A percentile compares a stretch with the other conserved stretches of the same genome.
phyloP scores from a whole-genome alignment of 345 rosid species.

The Hypericum androsaemum region DNA sequence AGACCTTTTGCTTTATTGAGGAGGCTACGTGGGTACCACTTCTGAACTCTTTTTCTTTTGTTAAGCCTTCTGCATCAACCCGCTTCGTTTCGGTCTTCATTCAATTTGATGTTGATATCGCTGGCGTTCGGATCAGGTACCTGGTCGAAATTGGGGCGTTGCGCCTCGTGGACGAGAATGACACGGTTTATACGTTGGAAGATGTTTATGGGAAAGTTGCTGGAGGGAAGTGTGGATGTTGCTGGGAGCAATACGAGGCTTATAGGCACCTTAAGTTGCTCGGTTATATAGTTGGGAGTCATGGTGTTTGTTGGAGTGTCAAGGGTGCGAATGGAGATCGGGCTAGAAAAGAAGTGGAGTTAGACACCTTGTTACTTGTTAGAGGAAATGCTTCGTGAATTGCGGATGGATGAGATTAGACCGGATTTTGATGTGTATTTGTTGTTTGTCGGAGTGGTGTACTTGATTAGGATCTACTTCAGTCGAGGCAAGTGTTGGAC shows the following conservation, averaged over 20 bases:
- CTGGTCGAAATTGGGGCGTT: conserved; percentile 75
- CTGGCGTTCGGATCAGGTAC: conserved; percentile 34
- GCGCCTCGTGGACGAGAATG: conserved; percentile 35
- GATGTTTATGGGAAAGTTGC: conserved; percentile 47
- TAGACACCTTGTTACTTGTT: conserved; percentile 12
- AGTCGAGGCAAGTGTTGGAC: too few species aligned
- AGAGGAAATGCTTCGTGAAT: conserved; percentile 25
- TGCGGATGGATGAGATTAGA: conserved; percentile 35
- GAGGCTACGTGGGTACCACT: conserved; percentile 56
- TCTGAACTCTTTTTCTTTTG: background rate
- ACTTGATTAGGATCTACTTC: too few species aligned
- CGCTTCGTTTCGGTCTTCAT: background rate
- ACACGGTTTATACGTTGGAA: conserved; percentile 27
- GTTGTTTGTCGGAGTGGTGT: too few species aligned
- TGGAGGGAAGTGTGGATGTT: conserved; percentile 36
- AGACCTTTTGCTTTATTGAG: conserved; percentile 51
- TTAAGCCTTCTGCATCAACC: background rate
- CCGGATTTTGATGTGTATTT: conserved; percentile 59
- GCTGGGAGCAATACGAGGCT: conserved; percentile 58
- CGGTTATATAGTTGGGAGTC: conserved; percentile 62
- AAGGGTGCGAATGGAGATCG: conserved; percentile 23
- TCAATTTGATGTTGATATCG: background rate
- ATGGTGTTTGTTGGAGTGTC: conserved; percentile 56
- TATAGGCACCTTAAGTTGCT: conserved; percentile 61
- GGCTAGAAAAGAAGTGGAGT: conserved; percentile 8